Evolutionary conservation across 805 yeast species (phyloP), one percentile per base, ranked within the genome.

Genomic region (Ogataea chonburiensis): DNA sequence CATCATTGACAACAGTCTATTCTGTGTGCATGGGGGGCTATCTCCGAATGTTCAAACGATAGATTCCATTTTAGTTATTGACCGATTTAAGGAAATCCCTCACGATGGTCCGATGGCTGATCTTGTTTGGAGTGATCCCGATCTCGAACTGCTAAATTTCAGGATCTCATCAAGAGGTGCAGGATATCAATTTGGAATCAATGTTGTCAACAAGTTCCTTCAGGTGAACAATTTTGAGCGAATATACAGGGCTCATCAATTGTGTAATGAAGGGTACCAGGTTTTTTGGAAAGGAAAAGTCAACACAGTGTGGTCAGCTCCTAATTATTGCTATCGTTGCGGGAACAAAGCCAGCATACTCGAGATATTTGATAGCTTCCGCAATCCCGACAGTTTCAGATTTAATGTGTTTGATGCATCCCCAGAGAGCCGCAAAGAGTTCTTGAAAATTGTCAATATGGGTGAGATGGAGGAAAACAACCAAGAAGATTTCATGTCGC

Each of bases 61-160:
- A 15, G 97, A 93, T 56, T 97, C 94, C 47, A 86, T 93, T 34
- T 71, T 84, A 45, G 79, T 93, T 11, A 81, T 94, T 7, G 98
- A 93, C 61, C 61, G 99, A 41, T 91, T 88, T 56, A 77, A 81
- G 47, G 99, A 93, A 58, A 87, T 94, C 9, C 99, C 99, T 0
- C 98, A 94, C 51, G 98, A 93, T 58, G 99, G 99, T 0, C 95
- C 97, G 11, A 93, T 93, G 97, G 98, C 98, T 1, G 99, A 93
- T 60, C 67, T 93, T 33, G 98, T 93, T 13, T 93, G 99, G 99
- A 81, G 93, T 15, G 99, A 93, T 56, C 99, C 99, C 0, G 98
- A 94, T 60, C 83, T 85, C 20, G 86, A 83, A 38, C 68, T 68
- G 38, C 51, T 66, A 49, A 95, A 88, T 53, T 93, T 93, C 60